These are phyloP conservation scores for Trichosphaerium sp. DNA, from an alignment of 78 protist genomes.

Conservation along the genomic window DNA sequence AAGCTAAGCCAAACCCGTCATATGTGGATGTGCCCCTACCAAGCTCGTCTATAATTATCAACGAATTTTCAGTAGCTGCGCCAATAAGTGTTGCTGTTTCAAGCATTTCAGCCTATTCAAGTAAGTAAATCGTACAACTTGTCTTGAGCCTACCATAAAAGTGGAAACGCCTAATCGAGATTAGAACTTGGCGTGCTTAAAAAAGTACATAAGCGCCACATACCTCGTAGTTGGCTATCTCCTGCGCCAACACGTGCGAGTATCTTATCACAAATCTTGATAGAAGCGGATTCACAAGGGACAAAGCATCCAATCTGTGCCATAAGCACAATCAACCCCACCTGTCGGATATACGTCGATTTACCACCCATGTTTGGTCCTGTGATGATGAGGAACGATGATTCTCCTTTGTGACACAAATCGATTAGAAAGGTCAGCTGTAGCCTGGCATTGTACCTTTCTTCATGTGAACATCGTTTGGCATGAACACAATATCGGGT, in stretches of 20 bases:
- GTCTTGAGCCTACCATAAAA: too few species aligned
- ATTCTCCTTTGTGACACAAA: not conserved
- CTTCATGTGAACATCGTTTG: conserved; percentile 84
- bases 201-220: too few species aligned
- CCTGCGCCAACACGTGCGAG: conserved; percentile 96
- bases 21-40: conserved; percentile 98
- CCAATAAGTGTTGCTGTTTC: too few species aligned
- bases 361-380: conserved; percentile 78
- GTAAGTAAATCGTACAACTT: too few species aligned
- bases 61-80: conserved; percentile 70
- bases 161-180: conserved; percentile 94
- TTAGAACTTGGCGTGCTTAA: too few species aligned
- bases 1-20: conserved; percentile 98
- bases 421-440: too few species aligned
- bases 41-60: conserved; percentile 95
- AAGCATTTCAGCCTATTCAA: conserved; percentile 99
- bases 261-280: conserved; percentile 66
- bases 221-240: conserved; percentile 84
- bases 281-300: conserved; percentile 61
- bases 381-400: conserved; percentile 67
- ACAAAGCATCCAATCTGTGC: conserved; percentile 98
- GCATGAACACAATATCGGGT: conserved; percentile 65
- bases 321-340: conserved; percentile 77
- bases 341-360: conserved; percentile 44
- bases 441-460: not conserved